phyloP scores from a whole-genome alignment of 2,329 filamentous ascomycete species.

The Pseudogymnoascus sp. region DNA sequence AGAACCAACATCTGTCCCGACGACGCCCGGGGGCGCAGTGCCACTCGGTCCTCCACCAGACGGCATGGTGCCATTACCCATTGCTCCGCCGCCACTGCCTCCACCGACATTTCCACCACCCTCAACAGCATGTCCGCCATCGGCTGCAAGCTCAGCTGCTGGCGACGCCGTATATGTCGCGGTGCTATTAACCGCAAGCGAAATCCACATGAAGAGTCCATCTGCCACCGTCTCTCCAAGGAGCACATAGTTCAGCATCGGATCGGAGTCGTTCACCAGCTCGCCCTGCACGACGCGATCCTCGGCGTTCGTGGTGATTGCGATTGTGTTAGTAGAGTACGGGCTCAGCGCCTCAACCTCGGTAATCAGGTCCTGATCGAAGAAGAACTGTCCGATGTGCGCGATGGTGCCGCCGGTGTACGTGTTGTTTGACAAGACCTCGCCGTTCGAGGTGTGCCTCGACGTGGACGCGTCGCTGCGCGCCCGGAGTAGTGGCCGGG shows the following conservation, averaged over 20 bases:
- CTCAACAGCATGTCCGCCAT: not conserved
- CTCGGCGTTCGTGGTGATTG: constrained; percentile 41
- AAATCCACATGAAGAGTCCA: constrained; percentile 50
- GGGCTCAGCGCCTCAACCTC: constrained; percentile 42
- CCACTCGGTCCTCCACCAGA: not conserved
- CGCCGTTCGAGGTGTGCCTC: constrained; percentile 38
- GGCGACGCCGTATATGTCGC: not conserved
- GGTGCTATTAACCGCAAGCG: constrained; percentile 42
- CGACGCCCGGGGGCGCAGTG: not conserved
- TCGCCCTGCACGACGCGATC: constrained; percentile 43
- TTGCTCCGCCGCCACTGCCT: not conserved
- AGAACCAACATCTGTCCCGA: not conserved
- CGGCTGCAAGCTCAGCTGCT: not conserved
- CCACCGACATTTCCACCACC: not conserved
- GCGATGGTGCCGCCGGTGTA: constrained; percentile 44
- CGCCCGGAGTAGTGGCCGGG: constrained; percentile 41
- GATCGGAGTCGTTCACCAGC: constrained; percentile 40
- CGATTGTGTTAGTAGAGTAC: constrained; percentile 42
- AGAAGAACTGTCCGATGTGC: constrained; percentile 60
- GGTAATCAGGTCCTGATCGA: constrained; percentile 51
- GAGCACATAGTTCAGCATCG: constrained; percentile 50
- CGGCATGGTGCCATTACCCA: not conserved
- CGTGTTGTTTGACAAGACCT: constrained; percentile 36
- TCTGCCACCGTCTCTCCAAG: constrained; percentile 47
- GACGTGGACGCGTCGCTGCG: constrained; percentile 44